Evolutionary conservation across 169 alveolate genomes (phyloP).

Genomic region (Babesia ovata): DNA sequence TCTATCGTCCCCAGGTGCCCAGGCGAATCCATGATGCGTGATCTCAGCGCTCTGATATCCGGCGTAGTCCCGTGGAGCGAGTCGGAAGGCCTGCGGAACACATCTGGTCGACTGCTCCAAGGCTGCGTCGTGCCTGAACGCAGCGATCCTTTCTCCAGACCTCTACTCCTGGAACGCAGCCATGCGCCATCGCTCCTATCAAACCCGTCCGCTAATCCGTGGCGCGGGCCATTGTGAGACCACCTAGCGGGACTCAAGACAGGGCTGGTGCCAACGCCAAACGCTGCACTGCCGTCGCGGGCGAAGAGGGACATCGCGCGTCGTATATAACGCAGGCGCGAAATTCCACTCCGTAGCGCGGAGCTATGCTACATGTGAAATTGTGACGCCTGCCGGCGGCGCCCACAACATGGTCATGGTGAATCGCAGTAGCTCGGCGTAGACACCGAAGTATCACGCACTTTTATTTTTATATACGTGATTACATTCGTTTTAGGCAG

Average conservation of each 20-base stretch:
- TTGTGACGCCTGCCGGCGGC: background rate
- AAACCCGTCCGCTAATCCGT: background rate
- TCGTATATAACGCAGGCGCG: conserved; percentile 1
- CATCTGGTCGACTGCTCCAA: conserved; percentile 10
- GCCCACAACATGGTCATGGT: conserved; percentile 13
- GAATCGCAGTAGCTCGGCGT: background rate
- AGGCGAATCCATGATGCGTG: conserved; percentile 32
- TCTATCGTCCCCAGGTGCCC: conserved; percentile 9
- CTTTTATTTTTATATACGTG: no score
- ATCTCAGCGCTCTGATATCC: conserved; percentile 26
- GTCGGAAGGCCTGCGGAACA: conserved; percentile 11
- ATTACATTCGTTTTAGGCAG: background rate
- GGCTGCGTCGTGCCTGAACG: background rate
- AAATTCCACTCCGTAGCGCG: conserved; percentile 4
- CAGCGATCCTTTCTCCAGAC: background rate
- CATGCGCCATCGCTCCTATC: conserved; percentile 2
- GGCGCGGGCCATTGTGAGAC: conserved; percentile 6
- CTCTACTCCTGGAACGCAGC: background rate
- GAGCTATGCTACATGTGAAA: background rate
- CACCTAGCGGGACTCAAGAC: conserved; percentile 31
- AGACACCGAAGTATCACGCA: background rate
- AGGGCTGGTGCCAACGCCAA: conserved; percentile 25
- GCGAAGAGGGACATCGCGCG: conserved; percentile 29
- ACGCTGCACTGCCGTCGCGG: conserved; percentile 1
- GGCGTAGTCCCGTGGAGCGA: conserved; percentile 23